Percentiles rank a stretch among this genome's conserved stretches.
phyloP scores from a whole-genome alignment of 2,329 filamentous ascomycete species.

The Chaetomiaceae sp. region DNA sequence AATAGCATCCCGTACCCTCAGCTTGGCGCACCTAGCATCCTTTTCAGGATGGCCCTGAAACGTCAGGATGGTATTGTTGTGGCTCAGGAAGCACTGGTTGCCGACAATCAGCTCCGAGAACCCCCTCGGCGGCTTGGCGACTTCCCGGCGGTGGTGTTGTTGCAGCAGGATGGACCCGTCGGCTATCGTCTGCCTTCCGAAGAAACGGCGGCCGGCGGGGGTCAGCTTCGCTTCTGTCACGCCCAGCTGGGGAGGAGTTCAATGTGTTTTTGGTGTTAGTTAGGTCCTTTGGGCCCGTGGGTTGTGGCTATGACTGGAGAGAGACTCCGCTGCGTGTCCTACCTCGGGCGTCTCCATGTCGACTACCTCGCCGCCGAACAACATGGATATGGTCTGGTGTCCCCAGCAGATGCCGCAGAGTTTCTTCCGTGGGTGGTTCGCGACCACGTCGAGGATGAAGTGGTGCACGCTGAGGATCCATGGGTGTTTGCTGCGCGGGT shows the following conservation, averaged over 20 bases:
- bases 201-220: constrained; percentile 35
- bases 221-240: constrained; percentile 36
- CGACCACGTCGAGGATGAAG: constrained; percentile 34
- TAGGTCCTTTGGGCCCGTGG: no score
- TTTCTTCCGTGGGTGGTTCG: constrained; percentile 30
- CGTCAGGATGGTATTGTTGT: constrained; percentile 37
- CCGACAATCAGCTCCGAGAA: constrained; percentile 35
- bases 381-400: constrained; percentile 38
- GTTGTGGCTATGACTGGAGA: no score
- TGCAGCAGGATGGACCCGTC: constrained; percentile 30
- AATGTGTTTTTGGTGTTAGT: no score
- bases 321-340: not conserved
- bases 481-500: constrained; percentile 35
- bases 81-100: constrained; percentile 37
- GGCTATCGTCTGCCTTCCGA: constrained; percentile 26
- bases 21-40: constrained; percentile 35
- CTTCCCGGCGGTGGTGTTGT: constrained; percentile 40
- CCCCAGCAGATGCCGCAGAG: constrained; percentile 40
- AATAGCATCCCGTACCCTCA: constrained; percentile 33
- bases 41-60: constrained; percentile 45
- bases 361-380: constrained; percentile 35
- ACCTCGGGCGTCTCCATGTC: constrained; percentile 37
- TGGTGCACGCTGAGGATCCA: constrained; percentile 40
- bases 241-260: constrained; percentile 28
- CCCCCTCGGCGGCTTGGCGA: constrained; percentile 30